Evolutionary conservation across 2,329 filamentous ascomycete genomes (phyloP).

Genomic region (Claviceps capensis): DNA sequence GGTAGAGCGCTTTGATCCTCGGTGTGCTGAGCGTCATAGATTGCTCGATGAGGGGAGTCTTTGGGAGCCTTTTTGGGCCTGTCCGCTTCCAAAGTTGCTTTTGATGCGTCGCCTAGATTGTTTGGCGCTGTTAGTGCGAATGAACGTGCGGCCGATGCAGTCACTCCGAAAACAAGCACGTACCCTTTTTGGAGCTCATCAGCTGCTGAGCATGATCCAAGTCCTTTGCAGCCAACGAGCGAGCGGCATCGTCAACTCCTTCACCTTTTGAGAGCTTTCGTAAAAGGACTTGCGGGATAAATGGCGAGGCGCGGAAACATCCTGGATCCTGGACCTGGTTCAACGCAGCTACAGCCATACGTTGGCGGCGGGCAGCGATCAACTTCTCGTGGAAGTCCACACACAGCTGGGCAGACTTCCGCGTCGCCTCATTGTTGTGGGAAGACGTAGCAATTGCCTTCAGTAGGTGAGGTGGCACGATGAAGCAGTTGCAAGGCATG

Average conservation of each 20-base stretch:
- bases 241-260: constrained; percentile 24
- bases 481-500: constrained; percentile 20
- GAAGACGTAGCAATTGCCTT: constrained; percentile 26
- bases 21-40: constrained; percentile 30
- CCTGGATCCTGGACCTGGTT: constrained; percentile 14
- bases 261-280: constrained; percentile 23
- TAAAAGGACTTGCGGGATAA: constrained; percentile 27
- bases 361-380: constrained; percentile 18
- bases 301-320: constrained; percentile 11
- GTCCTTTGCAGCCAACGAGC: constrained; percentile 22
- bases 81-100: not conserved
- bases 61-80: constrained; percentile 9
- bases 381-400: constrained; percentile 21
- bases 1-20: constrained; percentile 25
- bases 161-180: not conserved
- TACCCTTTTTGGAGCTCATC: constrained; percentile 13
- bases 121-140: not conserved
- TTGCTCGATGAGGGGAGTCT: constrained; percentile 23
- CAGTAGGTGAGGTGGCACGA: constrained; percentile 34
- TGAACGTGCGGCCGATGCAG: not conserved
- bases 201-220: constrained; percentile 24
- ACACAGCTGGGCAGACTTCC: constrained; percentile 21
- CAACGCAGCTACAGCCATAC: constrained; percentile 18
- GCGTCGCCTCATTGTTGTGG: constrained; percentile 21
- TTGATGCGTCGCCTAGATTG: not conserved